Conservation (phyloP, 2,329 filamentous ascomycete genomes). For the Drechslerella coelobrocha region DNA sequence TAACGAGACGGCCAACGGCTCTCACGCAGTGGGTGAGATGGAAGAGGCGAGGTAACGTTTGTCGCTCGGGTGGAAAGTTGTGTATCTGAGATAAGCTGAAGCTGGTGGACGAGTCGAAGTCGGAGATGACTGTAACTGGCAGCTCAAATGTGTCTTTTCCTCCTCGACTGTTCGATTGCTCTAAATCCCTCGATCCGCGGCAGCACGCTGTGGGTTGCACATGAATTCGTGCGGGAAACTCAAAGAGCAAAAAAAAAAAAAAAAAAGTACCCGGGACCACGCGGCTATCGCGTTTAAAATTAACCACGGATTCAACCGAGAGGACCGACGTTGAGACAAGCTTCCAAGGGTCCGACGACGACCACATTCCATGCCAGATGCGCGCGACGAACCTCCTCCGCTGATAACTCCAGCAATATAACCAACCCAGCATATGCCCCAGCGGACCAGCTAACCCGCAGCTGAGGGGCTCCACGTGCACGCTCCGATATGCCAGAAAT, state of each 20-base stretch:
- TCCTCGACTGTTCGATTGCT: slow-evolving; percentile 14
- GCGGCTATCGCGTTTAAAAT: slow-evolving; percentile 47
- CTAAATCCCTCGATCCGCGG: background rate
- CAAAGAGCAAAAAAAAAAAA: background rate
- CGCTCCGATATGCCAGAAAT: slow-evolving; percentile 41
- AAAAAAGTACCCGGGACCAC: slow-evolving; percentile 14
- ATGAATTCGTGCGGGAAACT: background rate
- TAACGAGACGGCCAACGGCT: too few species aligned
- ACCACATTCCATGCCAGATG: background rate
- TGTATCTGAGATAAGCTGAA: too few species aligned
- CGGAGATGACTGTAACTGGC: too few species aligned
- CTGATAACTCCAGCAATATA: background rate
- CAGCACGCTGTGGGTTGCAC: background rate
- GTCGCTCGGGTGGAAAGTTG: too few species aligned
- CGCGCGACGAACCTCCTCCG: slow-evolving; percentile 6
- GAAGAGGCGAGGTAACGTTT: too few species aligned
- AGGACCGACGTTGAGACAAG: background rate
- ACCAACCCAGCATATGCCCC: background rate
- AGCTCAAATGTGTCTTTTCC: too few species aligned
- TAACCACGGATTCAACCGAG: slow-evolving; percentile 1
- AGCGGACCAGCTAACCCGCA: background rate
- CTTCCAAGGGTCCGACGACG: too few species aligned
- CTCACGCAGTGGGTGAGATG: too few species aligned
- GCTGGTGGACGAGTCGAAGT: too few species aligned
- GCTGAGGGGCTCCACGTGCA: background rate